Evolutionary conservation across 2,329 filamentous ascomycete species (phyloP).

Genomic region (Aureobasidium pullulans): DNA sequence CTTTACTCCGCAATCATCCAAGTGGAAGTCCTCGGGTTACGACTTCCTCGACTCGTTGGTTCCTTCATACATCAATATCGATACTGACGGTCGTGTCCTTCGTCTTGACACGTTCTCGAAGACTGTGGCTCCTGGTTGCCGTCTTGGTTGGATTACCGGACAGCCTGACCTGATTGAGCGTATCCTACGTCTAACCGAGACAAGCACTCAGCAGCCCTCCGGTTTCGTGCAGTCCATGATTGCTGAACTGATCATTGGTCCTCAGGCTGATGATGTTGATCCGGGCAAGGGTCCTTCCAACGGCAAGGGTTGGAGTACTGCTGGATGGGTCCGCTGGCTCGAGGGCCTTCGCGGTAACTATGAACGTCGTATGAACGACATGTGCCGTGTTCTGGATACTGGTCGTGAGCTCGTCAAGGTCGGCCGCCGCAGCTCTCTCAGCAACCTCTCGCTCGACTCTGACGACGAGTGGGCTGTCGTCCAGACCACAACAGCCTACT

Average conservation of each 20-base stretch:
- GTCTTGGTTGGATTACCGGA: conserved; percentile 83
- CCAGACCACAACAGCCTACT: conserved; percentile 64
- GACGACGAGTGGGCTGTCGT: conserved; percentile 65
- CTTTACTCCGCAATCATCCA: conserved; percentile 15
- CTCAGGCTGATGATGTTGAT: conserved; percentile 37
- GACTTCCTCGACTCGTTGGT: conserved; percentile 75
- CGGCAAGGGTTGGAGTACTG: conserved; percentile 63
- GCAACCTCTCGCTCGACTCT: conserved; percentile 24
- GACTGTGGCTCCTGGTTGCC: conserved; percentile 81
- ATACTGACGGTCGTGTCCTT: conserved; percentile 79
- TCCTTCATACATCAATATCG: conserved; percentile 74
- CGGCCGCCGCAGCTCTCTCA: conserved; percentile 36
- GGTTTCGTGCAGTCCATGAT: conserved; percentile 85
- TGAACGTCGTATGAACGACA: conserved; percentile 73
- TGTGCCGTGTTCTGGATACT: conserved; percentile 67
- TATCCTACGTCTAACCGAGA: conserved; percentile 66
- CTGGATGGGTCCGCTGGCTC: conserved; percentile 88
- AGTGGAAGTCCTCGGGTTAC: conserved; percentile 56
- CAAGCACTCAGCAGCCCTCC: conserved; percentile 72
- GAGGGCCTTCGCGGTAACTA: conserved; percentile 76
- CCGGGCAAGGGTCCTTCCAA: conserved; percentile 39
- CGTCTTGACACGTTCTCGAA: conserved; percentile 93
- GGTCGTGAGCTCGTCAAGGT: conserved; percentile 59
- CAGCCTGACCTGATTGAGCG: conserved; percentile 73
- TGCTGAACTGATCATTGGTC: conserved; percentile 67